phyloP scores from a whole-genome alignment of 2,329 filamentous ascomycete species.

The Phialophora expanda region DNA sequence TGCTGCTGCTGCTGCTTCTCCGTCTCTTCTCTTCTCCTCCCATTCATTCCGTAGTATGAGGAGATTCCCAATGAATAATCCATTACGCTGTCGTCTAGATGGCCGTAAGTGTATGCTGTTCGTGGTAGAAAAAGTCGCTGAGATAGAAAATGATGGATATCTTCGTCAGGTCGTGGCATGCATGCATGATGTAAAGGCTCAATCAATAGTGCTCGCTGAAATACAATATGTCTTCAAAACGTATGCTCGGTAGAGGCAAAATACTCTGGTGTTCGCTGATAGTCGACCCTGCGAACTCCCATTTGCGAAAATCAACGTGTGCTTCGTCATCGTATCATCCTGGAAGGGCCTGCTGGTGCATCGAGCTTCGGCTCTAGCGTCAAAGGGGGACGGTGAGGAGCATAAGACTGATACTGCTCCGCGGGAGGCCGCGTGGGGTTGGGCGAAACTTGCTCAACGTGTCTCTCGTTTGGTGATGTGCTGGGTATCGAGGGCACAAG shows the following conservation, averaged over 20 bases:
- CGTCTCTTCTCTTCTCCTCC: no score
- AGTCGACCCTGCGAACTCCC: neutral
- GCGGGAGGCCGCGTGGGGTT: neutral
- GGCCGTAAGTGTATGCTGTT: neutral
- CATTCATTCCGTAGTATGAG: neutral
- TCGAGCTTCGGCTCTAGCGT: conserved; percentile 17
- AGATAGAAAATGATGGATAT: neutral
- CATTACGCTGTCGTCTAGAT: conserved; percentile 5
- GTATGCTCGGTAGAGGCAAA: neutral
- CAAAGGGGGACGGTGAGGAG: neutral
- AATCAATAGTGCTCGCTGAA: neutral
- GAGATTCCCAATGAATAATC: neutral
- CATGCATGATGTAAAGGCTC: neutral
- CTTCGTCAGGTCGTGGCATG: neutral
- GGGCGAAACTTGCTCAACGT: neutral
- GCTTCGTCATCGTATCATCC: conserved; percentile 21
- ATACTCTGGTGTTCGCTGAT: neutral
- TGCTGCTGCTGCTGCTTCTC: neutral
- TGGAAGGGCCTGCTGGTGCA: conserved; percentile 15
- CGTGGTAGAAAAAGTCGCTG: neutral
- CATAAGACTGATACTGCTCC: conserved; percentile 3
- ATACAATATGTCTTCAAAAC: neutral
- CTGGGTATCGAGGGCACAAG: neutral
- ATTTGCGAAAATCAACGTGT: neutral
- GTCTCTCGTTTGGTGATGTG: conserved; percentile 2